Evolutionary conservation across 2,329 filamentous ascomycete genomes (phyloP).

Genomic region (Davidsoniella australis): DNA sequence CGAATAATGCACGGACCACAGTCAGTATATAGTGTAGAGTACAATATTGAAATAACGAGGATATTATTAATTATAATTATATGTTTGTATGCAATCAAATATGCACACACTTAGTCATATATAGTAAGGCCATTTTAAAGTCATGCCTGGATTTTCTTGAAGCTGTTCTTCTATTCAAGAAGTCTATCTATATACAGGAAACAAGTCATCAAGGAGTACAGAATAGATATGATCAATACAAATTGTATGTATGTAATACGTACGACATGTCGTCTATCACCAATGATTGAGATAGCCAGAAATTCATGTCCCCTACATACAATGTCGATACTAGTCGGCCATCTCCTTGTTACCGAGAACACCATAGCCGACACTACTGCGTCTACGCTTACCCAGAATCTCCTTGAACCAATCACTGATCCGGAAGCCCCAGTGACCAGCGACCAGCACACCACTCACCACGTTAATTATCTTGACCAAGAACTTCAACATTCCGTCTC

Average conservation of each 20-base stretch:
- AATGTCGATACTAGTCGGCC: not conserved
- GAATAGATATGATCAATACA: not conserved
- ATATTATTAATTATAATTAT: too few relatives aligned
- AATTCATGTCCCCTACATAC: not conserved
- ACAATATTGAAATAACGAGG: too few relatives aligned
- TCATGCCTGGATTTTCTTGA: too few relatives aligned
- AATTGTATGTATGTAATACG: not conserved
- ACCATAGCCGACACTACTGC: slow-evolving; percentile 27
- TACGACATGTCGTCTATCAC: not conserved
- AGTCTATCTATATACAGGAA: not conserved
- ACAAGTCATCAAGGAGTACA: not conserved
- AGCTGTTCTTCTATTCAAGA: not conserved
- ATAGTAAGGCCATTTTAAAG: too few relatives aligned
- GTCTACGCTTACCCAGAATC: slow-evolving; percentile 32
- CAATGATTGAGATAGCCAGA: not conserved
- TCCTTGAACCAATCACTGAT: slow-evolving; percentile 57
- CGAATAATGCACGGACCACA: too few relatives aligned
- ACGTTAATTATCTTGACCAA: slow-evolving; percentile 78
- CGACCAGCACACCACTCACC: slow-evolving; percentile 75
- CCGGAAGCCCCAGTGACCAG: slow-evolving; percentile 84
- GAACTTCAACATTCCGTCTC: slow-evolving; percentile 57
- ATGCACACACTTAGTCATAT: too few relatives aligned
- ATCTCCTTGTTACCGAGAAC: slow-evolving; percentile 31
- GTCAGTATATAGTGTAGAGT: too few relatives aligned
- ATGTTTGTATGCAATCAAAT: too few relatives aligned